These are phyloP conservation scores for Xerocomellus intermedius DNA, from an alignment of 768 basidiomycete species.

Conservation along the genomic window DNA sequence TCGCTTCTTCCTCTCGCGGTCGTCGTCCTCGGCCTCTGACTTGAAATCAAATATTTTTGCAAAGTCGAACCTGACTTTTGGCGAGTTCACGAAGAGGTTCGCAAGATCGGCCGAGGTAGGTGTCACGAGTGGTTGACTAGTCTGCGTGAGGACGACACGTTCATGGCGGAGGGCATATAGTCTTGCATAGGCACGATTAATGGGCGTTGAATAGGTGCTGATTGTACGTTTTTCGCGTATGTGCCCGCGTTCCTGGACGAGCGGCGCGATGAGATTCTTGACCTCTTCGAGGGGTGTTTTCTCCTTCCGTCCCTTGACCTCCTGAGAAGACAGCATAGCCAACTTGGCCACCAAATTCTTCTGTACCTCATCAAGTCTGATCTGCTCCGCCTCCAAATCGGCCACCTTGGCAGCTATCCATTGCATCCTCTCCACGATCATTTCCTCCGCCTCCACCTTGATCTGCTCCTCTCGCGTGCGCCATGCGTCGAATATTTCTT, in stretches of 20 bases:
- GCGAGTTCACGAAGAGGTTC: slow-evolving; percentile 65
- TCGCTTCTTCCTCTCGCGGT: slow-evolving; percentile 29
- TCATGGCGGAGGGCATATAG: slow-evolving; percentile 53
- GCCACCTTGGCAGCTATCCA: slow-evolving; percentile 52
- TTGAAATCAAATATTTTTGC: slow-evolving; percentile 74
- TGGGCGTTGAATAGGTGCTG: slow-evolving; percentile 45
- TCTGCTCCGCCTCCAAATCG: slow-evolving; percentile 53
- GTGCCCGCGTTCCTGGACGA: slow-evolving; percentile 34
- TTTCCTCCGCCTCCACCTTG: slow-evolving; percentile 44
- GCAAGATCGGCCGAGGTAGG: slow-evolving; percentile 66
- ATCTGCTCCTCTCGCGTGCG: slow-evolving; percentile 49
- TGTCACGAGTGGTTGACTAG: slow-evolving; percentile 71
- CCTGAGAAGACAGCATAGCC: slow-evolving; percentile 41
- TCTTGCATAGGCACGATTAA: slow-evolving; percentile 37
- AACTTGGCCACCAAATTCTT: slow-evolving; percentile 52
- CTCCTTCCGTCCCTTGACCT: slow-evolving; percentile 42
- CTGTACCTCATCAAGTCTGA: slow-evolving; percentile 44
- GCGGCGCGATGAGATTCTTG: slow-evolving; percentile 62
- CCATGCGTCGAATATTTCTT: slow-evolving; percentile 64
- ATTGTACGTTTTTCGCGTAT: slow-evolving; percentile 18
- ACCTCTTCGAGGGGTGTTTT: slow-evolving; percentile 72
- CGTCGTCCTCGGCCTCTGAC: slow-evolving; percentile 28
- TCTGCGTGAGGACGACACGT: slow-evolving; percentile 80
- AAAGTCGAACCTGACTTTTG: slow-evolving; percentile 74
- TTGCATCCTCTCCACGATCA: slow-evolving; percentile 40